Evolutionary conservation across 345 rosid species (phyloP), one percentile per base, ranked within the genome.

Genomic region (Draba incana): DNA sequence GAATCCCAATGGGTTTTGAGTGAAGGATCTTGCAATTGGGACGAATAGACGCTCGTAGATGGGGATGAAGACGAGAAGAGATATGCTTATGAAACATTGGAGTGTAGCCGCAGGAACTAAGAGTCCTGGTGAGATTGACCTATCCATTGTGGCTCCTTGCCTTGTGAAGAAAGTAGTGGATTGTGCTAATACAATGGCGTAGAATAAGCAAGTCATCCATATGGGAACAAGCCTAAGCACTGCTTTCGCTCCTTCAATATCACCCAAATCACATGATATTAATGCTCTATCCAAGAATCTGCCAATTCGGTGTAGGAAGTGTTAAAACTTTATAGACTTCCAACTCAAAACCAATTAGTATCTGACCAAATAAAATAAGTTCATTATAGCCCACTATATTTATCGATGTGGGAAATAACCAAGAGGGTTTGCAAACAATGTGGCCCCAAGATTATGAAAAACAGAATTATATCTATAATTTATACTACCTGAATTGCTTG

Each of bases 131-230:
- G 76, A 39, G 28, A 85, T 46, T 58, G 77, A 68, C 51, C 87
- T 76, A 69, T 83, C 77, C 84, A 81, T 56, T 1, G 82, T 72
- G 62, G 77, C 80, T 48, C 87, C 87, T 71, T 83, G 85, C 72
- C 80, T 85, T 15, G 85, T 81, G 39, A 83, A 85, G 63, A 85
- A 83, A 7, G 87, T 85, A 13, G 78, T 15, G 16, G 83, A 46
- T 45, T 85, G 87, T 54, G 84, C 76, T 47, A 4, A 68, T 30
- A 81, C 84, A 56, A 81, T 67, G 8, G 83, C 83, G 62, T 74
- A 83, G 0, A 70, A 63, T 69, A 85, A 51, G 64, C 80, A 51
- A 38, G 83, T 58, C 42, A 72, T 58, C 87, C 89, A 81, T 57
- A 85, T 78, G 35, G 87, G 89, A 44, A 67, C 59, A 48, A 81